Base-by-base conservation (phyloP, 2,329 filamentous ascomycete species). In the Arthrobotrys musiformis region DNA sequence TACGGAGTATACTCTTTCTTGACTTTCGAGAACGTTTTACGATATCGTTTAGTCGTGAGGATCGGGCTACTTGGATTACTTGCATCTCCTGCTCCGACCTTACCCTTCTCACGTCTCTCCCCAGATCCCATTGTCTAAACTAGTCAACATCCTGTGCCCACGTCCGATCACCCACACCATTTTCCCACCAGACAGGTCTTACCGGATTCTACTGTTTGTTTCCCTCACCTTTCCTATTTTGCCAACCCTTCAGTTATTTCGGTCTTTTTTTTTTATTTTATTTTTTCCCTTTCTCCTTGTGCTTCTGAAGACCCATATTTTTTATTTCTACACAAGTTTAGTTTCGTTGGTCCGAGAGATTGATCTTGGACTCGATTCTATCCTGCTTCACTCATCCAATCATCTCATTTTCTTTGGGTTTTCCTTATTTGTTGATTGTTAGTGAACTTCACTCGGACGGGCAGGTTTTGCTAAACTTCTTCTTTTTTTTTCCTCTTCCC, bases 31-130 rank as follows among this genome's bases (percentile, higher is more conserved):
- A 40, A 58, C 54, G 15, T 40, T 33, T 58, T 22, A 42, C 33
- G 11, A 40, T 13, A 24, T 26, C 33, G 33, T 40, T 26, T 58
- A 58, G 30, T 13, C 2, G 54, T 58, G 54, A 58, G 54, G 33
- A 58, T 58, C 33, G 54, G 54, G 54, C 54, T 58, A 58, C 70
- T 44, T 68, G 56, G 67, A 63, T 60, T 58, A 40, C 70, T 58
- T 72, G 61, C 77, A 63, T 52, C 73, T 79, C 17, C 33, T 58
- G 54, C 54, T 40, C 70, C 9, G 30, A 58, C 50, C 64, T 44
- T 56, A 52, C 48, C 48, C 48, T 30, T 30, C 24, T 52, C 48
- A 52, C 24, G 15, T 22, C 24, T 35, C 30, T 26, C 19, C 15
- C 17, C 40, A 26, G 50, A 33, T 11, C 22, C 17, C 7, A 44